phyloP scores from a whole-genome alignment of 345 rosid genomes.

The Clarkia xantiana region DNA sequence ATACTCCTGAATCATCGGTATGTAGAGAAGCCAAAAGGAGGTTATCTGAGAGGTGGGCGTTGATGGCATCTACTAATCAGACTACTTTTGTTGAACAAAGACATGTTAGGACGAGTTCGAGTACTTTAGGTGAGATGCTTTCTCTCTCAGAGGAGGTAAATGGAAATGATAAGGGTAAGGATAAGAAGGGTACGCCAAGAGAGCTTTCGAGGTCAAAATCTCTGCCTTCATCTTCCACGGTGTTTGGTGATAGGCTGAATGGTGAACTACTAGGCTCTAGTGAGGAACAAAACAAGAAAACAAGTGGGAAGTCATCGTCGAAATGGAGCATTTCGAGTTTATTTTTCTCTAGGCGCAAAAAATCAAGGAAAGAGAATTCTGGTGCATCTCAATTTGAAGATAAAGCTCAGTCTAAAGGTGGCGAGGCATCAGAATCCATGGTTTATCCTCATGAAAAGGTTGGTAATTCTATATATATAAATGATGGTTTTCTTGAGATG shows the following conservation, averaged over 20 bases:
- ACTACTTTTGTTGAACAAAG: slow-evolving; percentile 40
- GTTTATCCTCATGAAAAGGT: slow-evolving; percentile 17
- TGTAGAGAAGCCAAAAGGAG: slow-evolving; percentile 65
- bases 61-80: slow-evolving; percentile 50
- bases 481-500: slow-evolving; percentile 17
- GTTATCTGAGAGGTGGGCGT: slow-evolving; percentile 93
- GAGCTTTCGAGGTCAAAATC: slow-evolving; percentile 63
- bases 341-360: slow-evolving; percentile 65
- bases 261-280: slow-evolving; percentile 30
- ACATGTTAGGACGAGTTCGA: slow-evolving; percentile 41
- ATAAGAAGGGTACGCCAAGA: slow-evolving; percentile 38
- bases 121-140: slow-evolving; percentile 93
- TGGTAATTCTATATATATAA: slow-evolving; percentile 9
- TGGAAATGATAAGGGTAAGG: slow-evolving; percentile 13
- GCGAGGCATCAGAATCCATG: slow-evolving; percentile 21
- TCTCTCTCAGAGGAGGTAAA: slow-evolving; percentile 53
- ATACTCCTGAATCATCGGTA: slow-evolving; percentile 85
- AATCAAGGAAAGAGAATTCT: slow-evolving; percentile 38
- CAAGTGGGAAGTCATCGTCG: slow-evolving; percentile 46
- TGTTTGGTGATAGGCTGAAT: slow-evolving; percentile 27
- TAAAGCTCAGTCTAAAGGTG: slow-evolving; percentile 18
- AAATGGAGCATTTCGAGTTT: slow-evolving; percentile 64
- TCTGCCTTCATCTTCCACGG: slow-evolving; percentile 49
- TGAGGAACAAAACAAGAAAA: slow-evolving; percentile 38
- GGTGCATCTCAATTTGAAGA: slow-evolving; percentile 20